These are phyloP conservation scores for Anethum foeniculum DNA, from an alignment of 140 eudicot species.

Conservation along the genomic window DNA sequence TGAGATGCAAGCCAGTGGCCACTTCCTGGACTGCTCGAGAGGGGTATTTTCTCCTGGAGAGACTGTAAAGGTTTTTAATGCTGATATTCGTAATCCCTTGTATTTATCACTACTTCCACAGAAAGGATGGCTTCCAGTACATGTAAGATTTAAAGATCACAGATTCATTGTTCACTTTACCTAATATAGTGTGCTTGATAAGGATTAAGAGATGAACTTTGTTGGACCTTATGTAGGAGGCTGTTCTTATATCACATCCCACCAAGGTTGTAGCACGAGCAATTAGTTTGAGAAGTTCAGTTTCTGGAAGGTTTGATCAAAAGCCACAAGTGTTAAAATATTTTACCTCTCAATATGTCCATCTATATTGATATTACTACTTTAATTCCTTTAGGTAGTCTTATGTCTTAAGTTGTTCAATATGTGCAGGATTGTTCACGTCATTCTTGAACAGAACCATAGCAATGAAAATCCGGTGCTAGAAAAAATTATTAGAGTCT, in stretches of 20 bases:
- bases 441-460: conserved; percentile 72
- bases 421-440: conserved; percentile 62
- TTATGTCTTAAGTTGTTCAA: conserved; percentile 17
- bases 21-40: conserved; percentile 64
- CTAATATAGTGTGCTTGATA: neutral
- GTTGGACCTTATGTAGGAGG: conserved; percentile 40
- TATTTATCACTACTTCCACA: conserved; percentile 85
- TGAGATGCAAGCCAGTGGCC: conserved; percentile 82
- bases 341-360: neutral
- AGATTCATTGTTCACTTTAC: neutral
- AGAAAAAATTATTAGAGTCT: conserved; percentile 54
- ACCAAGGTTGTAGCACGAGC: conserved; percentile 48
- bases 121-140: conserved; percentile 83
- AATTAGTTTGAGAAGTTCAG: conserved; percentile 77
- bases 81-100: conserved; percentile 75
- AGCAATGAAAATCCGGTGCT: conserved; percentile 51
- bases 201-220: neutral
- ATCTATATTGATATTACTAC: neutral
- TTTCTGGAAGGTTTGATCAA: conserved; percentile 67
- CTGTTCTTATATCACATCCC: conserved; percentile 80
- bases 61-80: conserved; percentile 62
- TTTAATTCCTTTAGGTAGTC: neutral
- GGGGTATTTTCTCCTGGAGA: conserved; percentile 79
- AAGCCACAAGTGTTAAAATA: conserved; percentile 2
- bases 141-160: conserved; percentile 38